Evolutionary conservation across 257 asterid genomes (phyloP).

Genomic region (Petunia axillaris): DNA sequence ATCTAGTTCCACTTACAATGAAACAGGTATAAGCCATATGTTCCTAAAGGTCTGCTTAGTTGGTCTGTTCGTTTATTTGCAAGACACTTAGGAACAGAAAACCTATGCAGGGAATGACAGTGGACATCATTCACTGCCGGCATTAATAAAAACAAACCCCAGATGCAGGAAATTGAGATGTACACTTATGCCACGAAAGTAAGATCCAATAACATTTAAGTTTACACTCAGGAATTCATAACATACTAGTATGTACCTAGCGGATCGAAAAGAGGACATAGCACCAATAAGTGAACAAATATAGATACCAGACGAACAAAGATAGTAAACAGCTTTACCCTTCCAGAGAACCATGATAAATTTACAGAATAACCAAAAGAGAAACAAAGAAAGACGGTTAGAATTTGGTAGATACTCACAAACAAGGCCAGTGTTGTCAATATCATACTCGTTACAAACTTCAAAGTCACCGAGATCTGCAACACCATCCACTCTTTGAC

Average conservation of each 20-base stretch:
- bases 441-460: slow-evolving; percentile 63
- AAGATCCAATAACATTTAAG: no score
- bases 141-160: no score
- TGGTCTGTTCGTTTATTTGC: neutral
- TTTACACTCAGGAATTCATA: no score
- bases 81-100: neutral
- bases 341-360: neutral
- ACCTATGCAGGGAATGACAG: no score
- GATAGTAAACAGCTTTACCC: neutral
- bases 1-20: neutral
- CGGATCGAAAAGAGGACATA: neutral
- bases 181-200: no score
- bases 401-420: slow-evolving; percentile 48
- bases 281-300: neutral
- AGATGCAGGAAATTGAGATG: no score
- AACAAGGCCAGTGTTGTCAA: slow-evolving; percentile 86
- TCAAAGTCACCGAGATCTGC: slow-evolving; percentile 70
- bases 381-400: neutral
- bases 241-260: neutral
- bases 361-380: neutral
- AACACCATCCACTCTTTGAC: slow-evolving; percentile 77
- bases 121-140: no score
- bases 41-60: neutral
- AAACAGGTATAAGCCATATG: neutral
- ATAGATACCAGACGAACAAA: neutral